phyloP scores from a whole-genome alignment of 2,329 filamentous ascomycete genomes.

The Clarireedia paspali region DNA sequence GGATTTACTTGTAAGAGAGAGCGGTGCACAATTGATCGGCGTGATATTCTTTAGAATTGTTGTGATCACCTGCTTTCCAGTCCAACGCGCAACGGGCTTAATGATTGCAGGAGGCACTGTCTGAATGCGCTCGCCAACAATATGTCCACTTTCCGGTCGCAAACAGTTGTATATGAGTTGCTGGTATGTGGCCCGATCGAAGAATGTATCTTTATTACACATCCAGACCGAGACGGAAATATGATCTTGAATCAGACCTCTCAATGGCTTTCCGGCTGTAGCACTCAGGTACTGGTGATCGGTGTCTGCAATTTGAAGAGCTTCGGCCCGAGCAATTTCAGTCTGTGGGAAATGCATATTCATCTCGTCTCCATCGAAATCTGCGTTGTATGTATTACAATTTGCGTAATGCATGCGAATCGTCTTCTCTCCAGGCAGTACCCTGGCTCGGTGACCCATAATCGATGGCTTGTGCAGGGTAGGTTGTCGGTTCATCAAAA shows the following conservation, averaged over 20 bases:
- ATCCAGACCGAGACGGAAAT: conserved; percentile 89
- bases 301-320: conserved; percentile 86
- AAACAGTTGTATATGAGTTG: conserved; percentile 88
- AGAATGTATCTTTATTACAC: conserved; percentile 86
- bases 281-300: conserved; percentile 95
- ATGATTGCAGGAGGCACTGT: conserved; percentile 74
- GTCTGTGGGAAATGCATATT: conserved; percentile 99
- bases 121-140: conserved; percentile 72
- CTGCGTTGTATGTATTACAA: conserved; percentile 98
- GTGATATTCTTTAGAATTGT: conserved; percentile 90
- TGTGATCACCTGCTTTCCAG: conserved; percentile 90
- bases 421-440: conserved; percentile 89
- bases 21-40: conserved; percentile 64
- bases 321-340: conserved; percentile 87
- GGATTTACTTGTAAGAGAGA: conserved; percentile 74
- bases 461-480: conserved; percentile 98
- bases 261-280: conserved; percentile 84
- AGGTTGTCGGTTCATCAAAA: conserved; percentile 97
- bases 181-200: conserved; percentile 80
- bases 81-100: conserved; percentile 80
- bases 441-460: conserved; percentile 92
- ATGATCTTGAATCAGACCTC: conserved; percentile 97
- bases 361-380: conserved; percentile 99
- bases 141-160: conserved; percentile 84
- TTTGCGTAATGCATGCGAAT: conserved; percentile 99